Base-by-base conservation (phyloP, 305 asterid genomes). In the Fraxinus albicans region DNA sequence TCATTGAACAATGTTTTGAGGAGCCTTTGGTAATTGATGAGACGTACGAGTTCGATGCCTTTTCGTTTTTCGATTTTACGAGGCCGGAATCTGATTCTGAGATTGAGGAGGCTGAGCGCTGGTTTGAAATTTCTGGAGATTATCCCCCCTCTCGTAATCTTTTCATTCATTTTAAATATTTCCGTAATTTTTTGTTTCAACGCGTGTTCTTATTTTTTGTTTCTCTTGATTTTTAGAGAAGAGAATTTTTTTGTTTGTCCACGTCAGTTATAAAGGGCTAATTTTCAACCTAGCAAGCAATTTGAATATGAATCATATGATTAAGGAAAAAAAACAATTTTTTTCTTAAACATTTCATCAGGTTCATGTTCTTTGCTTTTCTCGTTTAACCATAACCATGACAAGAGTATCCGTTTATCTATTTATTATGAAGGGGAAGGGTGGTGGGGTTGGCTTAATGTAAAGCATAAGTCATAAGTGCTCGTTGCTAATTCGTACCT, bases 111-210 rank as follows among this genome's bases (percentile, higher is more conserved):
- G 93, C 92, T 4, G 94, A 94, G 77, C 86, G 88, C 6, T 95
- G 99, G 99, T 95, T 95, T 63, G 86, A 88, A 50, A 74, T 85
- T 82, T 92, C 95, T 55, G 93, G 95, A 83, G 85, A 87, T 87
- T 90, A 94, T 85, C 93, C 94, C 73, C 91, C 92, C 85, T 95
- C 98, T 86, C 97, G 99, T 95, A 82, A 88, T 97, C 79, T 27
- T 53, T 47, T 34, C 8, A 75, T 67, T 42, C 35, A 13, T 6
- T 15, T 36, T 72, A 13, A 65, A 25, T 29, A 15, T 58, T 31
- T 17, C 58, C 10, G 17, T 74, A 5, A 6, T 33, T 80, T 44
- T 19, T 3, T 77, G 0, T 27, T n/a, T 27, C 25, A 17, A 34
- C 27, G 15, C 69, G 23, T 70, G 53, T 21, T 70, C 34, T 44